phyloP scores from a whole-genome alignment of 139 green algal species.

The Chlamydomonas sphaeroides region DNA sequence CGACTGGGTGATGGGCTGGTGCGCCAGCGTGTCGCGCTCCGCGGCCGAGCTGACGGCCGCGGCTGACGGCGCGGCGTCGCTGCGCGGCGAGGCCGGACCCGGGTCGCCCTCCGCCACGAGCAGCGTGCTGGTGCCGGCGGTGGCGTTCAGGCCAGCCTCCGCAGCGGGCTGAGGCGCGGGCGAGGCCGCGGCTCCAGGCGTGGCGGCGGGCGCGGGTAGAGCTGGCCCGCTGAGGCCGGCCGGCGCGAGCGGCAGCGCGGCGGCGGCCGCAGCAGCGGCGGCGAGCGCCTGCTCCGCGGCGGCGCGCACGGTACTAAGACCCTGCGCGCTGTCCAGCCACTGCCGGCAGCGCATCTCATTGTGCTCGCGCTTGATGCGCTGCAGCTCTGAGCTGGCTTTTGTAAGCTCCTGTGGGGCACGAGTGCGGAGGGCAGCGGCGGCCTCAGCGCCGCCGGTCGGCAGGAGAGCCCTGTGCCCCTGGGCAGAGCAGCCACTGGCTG shows the following conservation, averaged over 20 bases:
- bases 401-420: slow-evolving; percentile 44
- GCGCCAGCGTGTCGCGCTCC: neutral
- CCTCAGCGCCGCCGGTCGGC: too few species aligned
- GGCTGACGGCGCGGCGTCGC: neutral
- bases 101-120: neutral
- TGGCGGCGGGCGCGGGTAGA: too few species aligned
- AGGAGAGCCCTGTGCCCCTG: too few species aligned
- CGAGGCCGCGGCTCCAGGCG: too few species aligned
- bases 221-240: neutral
- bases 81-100: slow-evolving; percentile 18
- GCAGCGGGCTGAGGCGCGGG: too few species aligned
- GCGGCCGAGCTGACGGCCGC: neutral
- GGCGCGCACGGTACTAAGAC: slow-evolving; percentile 43
- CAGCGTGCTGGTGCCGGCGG: neutral
- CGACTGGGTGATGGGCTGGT: neutral
- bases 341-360: slow-evolving; percentile 40
- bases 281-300: slow-evolving; percentile 4
- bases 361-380: slow-evolving; percentile 33
- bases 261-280: slow-evolving; percentile 12
- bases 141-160: slow-evolving; percentile 21
- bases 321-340: slow-evolving; percentile 49
- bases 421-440: too few species aligned
- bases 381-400: slow-evolving; percentile 32
- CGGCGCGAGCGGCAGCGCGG: neutral
- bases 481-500: too few species aligned